Conservation (phyloP, 306 rosid genomes). For the barrel medic (Medicago truncatula) region DNA sequence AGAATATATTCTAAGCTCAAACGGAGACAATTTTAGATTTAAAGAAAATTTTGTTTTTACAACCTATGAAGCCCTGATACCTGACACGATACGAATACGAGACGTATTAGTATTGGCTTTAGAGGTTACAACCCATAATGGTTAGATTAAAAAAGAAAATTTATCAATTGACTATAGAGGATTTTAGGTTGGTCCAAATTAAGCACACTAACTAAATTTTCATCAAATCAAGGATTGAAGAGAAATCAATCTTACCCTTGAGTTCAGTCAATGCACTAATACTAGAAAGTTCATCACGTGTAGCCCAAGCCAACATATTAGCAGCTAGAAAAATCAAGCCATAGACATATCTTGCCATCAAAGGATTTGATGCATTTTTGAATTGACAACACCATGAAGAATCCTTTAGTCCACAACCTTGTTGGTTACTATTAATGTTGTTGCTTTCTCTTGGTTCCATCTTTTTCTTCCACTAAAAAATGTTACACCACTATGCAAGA, state of each 20-base stretch:
- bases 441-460: slow-evolving; percentile 59
- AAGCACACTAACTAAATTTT: neutral
- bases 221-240: slow-evolving; percentile 25
- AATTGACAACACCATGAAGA: slow-evolving; percentile 78
- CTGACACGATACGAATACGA: no score
- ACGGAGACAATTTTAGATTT: neutral
- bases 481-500: slow-evolving; percentile 18
- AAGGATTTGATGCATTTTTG: slow-evolving; percentile 82
- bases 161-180: neutral
- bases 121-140: no score
- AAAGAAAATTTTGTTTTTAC: neutral
- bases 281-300: slow-evolving; percentile 75
- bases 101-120: no score
- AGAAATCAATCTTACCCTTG: slow-evolving; percentile 59
- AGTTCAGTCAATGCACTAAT: slow-evolving; percentile 56
- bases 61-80: neutral
- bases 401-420: slow-evolving; percentile 35
- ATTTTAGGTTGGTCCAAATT: neutral
- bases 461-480: slow-evolving; percentile 34
- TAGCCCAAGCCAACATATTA: slow-evolving; percentile 89
- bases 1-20: neutral
- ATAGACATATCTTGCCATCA: slow-evolving; percentile 96
- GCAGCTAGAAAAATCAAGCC: slow-evolving; percentile 75
- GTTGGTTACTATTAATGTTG: slow-evolving; percentile 29
- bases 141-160: no score